Evolutionary conservation across 768 basidiomycete genomes (phyloP), one percentile per base, ranked within the genome.

Genomic region (Daedaleopsis sinensis): DNA sequence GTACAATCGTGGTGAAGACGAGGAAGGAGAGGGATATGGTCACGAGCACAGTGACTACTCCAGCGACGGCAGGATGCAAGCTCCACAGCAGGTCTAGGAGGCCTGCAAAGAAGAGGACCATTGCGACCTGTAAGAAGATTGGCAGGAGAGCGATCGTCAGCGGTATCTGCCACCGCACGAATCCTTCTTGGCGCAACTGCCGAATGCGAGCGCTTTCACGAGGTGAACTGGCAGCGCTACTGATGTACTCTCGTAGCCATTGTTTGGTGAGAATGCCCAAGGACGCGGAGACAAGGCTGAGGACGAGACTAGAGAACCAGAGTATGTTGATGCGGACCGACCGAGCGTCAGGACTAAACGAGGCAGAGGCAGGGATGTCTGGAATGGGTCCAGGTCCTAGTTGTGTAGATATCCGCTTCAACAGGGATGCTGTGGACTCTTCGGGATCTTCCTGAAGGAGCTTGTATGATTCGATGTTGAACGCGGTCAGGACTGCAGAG

Each of bases 191-290:
- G 19, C 69, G 65, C 10, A 70, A 55, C 11, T 70, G 68, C 9
- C 68, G 68, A 13, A 60, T 52, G 21, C 64, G 63, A 3, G 59
- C 64, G 38, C 62, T 63, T 18, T 65, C 64, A 18, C 65, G 64
- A 0, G 70, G 42, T 12, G 65, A 63, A 3, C 66, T 67, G 6
- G 65, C 61, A n/a, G 55, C 49, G 32, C 53, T 59, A 19, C 65
- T 52, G 24, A 53, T 56, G 43, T 68, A 68, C 8, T 66, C 63
- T 13, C 64, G 63, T 1, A 70, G 18, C 70, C 67, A 70, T 54
- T 71, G 68, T 32, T 68, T 71, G 1, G 64, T 67, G 13, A 72
- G 57, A 51, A 68, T 65, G 42, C 67, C 66, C 16, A 66, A 46
- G 1, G 72, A 56, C 0, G 69, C 71, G 13, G 65, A 60, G 13